These are phyloP conservation scores for Silene vulgaris DNA, from an alignment of 179 eudicot genomes.

Conservation along the genomic window DNA sequence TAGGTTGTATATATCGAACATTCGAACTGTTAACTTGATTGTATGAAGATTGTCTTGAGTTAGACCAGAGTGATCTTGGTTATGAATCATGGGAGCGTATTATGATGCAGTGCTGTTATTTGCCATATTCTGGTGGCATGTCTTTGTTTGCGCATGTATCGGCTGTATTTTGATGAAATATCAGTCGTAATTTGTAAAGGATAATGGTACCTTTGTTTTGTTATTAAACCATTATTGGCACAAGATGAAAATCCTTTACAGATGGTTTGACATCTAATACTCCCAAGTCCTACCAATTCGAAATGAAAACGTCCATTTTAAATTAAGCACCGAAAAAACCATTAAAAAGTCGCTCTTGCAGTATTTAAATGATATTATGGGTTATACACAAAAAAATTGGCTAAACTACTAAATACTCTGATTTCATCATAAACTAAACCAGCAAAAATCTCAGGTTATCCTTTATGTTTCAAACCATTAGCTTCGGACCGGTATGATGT, in stretches of 20 bases:
- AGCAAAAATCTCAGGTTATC: neutral
- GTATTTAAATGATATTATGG: neutral
- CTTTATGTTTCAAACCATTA: conserved; percentile 28
- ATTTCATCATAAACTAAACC: neutral
- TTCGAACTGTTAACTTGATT: conserved; percentile 5
- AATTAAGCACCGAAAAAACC: neutral
- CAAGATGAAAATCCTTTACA: too few species aligned
- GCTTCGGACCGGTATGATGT: conserved; percentile 49
- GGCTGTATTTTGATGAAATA: too few species aligned
- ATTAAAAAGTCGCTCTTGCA: neutral
- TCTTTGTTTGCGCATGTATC: too few species aligned
- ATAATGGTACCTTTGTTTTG: too few species aligned
- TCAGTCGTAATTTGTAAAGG: too few species aligned
- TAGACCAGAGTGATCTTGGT: neutral
- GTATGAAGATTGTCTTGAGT: neutral
- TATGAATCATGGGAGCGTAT: neutral
- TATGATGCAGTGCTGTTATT: too few species aligned
- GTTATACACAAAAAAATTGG: neutral
- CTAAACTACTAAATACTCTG: neutral
- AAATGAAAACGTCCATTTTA: too few species aligned
- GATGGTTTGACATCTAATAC: too few species aligned
- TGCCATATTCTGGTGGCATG: too few species aligned
- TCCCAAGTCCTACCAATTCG: too few species aligned
- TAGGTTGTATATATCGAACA: conserved; percentile 27
- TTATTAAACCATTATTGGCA: too few species aligned